A percentile compares a stretch with the other conserved stretches of the same genome.
These are phyloP conservation scores for Daldinia vernicosa DNA, from an alignment of 495 filamentous ascomycete genomes.

Conservation along the genomic window DNA sequence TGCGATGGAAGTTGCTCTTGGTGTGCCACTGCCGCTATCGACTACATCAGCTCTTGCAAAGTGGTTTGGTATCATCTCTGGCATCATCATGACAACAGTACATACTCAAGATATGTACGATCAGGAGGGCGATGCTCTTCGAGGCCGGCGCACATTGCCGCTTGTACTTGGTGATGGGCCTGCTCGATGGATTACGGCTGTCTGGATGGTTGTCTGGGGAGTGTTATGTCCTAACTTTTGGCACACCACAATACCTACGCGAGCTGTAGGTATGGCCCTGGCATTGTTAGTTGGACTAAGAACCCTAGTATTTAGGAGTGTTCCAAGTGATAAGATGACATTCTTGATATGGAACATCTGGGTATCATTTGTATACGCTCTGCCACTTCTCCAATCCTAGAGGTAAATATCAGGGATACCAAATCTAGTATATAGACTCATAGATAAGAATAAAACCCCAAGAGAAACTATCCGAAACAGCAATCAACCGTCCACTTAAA, in stretches of 20 bases:
- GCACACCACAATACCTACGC: background rate
- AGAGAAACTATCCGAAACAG: background rate
- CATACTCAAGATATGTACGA: slow-evolving; percentile 62
- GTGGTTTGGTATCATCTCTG: slow-evolving; percentile 21
- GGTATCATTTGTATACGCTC: slow-evolving; percentile 2
- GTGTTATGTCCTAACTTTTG: background rate
- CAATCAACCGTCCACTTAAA: background rate
- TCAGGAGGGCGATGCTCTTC: slow-evolving; percentile 53
- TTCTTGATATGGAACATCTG: slow-evolving; percentile 19
- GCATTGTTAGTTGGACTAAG: slow-evolving; percentile 29
- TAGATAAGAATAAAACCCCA: background rate
- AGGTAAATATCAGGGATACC: background rate
- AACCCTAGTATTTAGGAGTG: background rate
- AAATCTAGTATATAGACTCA: no score
- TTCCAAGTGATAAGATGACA: slow-evolving; percentile 10
- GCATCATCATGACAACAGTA: slow-evolving; percentile 56
- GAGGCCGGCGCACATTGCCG: slow-evolving; percentile 50
- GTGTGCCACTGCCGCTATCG: background rate
- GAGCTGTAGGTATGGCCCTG: slow-evolving; percentile 44
- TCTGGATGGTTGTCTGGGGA: background rate
- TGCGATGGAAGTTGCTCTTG: slow-evolving; percentile 18
- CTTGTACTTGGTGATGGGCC: background rate
- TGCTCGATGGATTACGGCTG: background rate
- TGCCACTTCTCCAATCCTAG: background rate
- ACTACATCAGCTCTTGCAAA: background rate